Evolutionary conservation across 768 basidiomycete species (phyloP).

Genomic region (Lactarius psammicola): DNA sequence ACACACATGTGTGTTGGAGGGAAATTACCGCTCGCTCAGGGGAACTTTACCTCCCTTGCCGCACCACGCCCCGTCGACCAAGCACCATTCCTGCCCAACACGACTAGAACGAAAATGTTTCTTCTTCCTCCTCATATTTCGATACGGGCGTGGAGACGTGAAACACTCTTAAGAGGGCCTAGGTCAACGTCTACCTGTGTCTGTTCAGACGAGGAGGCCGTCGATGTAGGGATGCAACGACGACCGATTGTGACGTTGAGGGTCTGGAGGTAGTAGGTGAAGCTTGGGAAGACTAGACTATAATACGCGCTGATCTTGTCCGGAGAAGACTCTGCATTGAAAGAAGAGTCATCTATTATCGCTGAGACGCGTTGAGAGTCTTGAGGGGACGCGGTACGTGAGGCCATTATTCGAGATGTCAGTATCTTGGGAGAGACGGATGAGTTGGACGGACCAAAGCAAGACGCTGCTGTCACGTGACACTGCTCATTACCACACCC

Average conservation of each 20-base stretch:
- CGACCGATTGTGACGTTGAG: slow-evolving; percentile 93
- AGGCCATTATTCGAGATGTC: slow-evolving; percentile 23
- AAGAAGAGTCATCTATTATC: slow-evolving; percentile 33
- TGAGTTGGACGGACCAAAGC: background rate
- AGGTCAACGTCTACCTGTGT: slow-evolving; percentile 83
- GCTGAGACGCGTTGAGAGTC: slow-evolving; percentile 34
- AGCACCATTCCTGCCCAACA: slow-evolving; percentile 95
- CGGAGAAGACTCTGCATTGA: slow-evolving; percentile 38
- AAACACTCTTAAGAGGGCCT: slow-evolving; percentile 94
- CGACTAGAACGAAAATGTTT: slow-evolving; percentile 84
- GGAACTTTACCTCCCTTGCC: slow-evolving; percentile 85
- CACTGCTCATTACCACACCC: background rate
- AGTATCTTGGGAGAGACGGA: slow-evolving; percentile 31
- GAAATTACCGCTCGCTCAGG: slow-evolving; percentile 78
- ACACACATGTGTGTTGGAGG: slow-evolving; percentile 1
- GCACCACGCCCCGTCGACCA: slow-evolving; percentile 98
- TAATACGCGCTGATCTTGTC: slow-evolving; percentile 92
- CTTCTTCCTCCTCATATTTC: slow-evolving; percentile 89
- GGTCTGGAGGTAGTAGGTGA: slow-evolving; percentile 97
- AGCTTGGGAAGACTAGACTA: slow-evolving; percentile 89
- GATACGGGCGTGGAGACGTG: slow-evolving; percentile 93
- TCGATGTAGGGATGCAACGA: slow-evolving; percentile 63
- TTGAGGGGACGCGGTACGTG: slow-evolving; percentile 32
- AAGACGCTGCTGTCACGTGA: slow-evolving; percentile 16
- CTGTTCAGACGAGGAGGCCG: slow-evolving; percentile 57